Base-by-base conservation (phyloP, 179 eudicot species). In the Drosera spatulata region DNA sequence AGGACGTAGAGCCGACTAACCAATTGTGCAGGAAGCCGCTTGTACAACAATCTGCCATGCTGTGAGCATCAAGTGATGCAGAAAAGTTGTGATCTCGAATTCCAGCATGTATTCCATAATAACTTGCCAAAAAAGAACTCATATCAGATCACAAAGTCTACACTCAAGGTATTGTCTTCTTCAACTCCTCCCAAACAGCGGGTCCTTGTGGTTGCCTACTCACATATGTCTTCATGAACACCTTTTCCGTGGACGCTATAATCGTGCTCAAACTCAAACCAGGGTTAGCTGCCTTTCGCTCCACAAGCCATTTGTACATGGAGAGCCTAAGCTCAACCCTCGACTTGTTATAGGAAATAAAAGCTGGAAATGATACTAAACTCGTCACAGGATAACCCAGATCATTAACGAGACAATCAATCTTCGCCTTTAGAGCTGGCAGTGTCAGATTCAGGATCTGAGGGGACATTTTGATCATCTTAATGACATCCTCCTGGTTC, bases 251-350 rank as follows among this genome's bases (percentile, higher is more conserved):
- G 73, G 66, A 65, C 41, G 79, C 65, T 48, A 84, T 46, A 50
- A 79, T 63, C 10, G 91, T 80, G 70, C 81, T 71, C 67, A 86
- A 67, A 50, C 82, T 66, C 70, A 78, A 58, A 2, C 67, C 60
- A 8, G 74, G 58, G 10, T 60, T 56, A 51, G 60, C 77, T 44
- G 45, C 55, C 56, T 73, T 77, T 59, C 72, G 73, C 40, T 78
- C 75, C 60, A 43, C 61, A 46, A 87, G 91, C 97, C 95, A 90
- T 61, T 69, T 69, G 70, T 81, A 82, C 84, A 83, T 79, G 46
- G 80, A 68, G 58, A 49, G 77, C 66, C 97, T 79, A 52, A 77
- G 84, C 76, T 82, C 82, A 61, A 78, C 78, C 66, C 89, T 80
- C 33, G 79, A 69, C 33, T 58, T 72, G 2, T 79, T 74, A 66